phyloP scores from a whole-genome alignment of 202 grass and related monocot species.

The Setaria viridis region DNA sequence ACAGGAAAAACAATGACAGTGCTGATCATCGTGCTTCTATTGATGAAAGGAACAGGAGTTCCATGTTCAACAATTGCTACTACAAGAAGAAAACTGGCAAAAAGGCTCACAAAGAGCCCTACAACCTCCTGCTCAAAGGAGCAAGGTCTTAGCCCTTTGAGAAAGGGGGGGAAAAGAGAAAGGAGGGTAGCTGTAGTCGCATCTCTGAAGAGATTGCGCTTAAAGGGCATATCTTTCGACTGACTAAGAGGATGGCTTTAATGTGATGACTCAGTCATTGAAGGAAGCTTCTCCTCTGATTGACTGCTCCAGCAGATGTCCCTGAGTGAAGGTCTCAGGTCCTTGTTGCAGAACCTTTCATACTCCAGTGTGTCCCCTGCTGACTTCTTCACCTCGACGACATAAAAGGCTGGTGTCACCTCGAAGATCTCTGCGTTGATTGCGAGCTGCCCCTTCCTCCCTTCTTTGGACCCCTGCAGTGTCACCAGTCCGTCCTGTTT shows the following conservation, averaged over 20 bases:
- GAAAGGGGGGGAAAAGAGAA: neutral
- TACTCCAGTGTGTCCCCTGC: conserved; percentile 89
- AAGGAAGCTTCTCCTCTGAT: conserved; percentile 54
- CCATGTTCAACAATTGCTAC: conserved; percentile 39
- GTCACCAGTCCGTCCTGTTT: conserved; percentile 75
- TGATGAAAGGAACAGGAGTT: conserved; percentile 49
- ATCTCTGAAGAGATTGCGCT: conserved; percentile 41
- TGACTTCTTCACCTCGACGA: conserved; percentile 80
- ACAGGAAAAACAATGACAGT: conserved; percentile 26
- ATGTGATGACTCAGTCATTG: conserved; percentile 38
- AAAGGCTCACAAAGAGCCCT: conserved; percentile 44
- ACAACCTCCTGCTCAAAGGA: conserved; percentile 44
- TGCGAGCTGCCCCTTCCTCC: conserved; percentile 77
- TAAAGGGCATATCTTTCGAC: conserved; percentile 42
- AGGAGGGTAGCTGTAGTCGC: conserved; percentile 12
- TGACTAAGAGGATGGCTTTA: conserved; percentile 41
- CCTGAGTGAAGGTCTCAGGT: conserved; percentile 73
- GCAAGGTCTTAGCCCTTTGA: conserved; percentile 36
- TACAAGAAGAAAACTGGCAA: conserved; percentile 47
- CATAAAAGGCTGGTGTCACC: conserved; percentile 71
- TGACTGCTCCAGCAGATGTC: conserved; percentile 78
- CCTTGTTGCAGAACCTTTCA: conserved; percentile 78
- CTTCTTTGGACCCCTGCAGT: conserved; percentile 74
- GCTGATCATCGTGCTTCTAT: conserved; percentile 44
- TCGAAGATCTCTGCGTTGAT: conserved; percentile 88